These are phyloP conservation scores for Oryza glumipatula DNA, from an alignment of 176 grass and related monocot genomes.

Conservation along the genomic window DNA sequence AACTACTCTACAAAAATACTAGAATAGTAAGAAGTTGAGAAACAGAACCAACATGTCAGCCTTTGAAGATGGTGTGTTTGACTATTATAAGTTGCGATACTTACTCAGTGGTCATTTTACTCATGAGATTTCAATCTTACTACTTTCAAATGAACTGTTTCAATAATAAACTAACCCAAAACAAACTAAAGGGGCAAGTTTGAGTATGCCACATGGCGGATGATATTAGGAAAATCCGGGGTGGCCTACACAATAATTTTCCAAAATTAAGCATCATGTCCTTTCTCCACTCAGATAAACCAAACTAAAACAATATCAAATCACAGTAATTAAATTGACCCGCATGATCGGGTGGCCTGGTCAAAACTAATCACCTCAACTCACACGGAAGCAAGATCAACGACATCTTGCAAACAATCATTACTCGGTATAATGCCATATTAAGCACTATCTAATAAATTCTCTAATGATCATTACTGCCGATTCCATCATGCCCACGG, in stretches of 20 bases:
- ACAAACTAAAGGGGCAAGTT: neutral
- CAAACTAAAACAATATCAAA: neutral
- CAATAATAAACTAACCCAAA: neutral
- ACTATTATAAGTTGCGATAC: neutral
- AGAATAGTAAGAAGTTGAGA: neutral
- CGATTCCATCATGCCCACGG: neutral
- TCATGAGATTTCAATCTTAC: neutral
- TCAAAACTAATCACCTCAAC: neutral
- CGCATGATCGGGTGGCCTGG: neutral
- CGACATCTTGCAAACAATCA: neutral
- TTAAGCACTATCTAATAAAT: neutral
- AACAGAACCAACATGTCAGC: neutral
- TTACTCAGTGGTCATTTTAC: neutral
- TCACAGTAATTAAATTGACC: neutral
- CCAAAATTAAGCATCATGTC: neutral
- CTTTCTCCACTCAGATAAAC: slow-evolving; percentile 10
- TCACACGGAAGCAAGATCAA: neutral
- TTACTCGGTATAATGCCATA: neutral
- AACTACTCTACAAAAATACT: neutral
- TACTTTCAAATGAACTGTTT: neutral
- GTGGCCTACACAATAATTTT: neutral
- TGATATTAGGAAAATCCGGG: neutral
- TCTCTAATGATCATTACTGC: neutral
- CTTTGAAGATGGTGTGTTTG: neutral
- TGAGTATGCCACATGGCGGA: neutral